Evolutionary conservation across 2,329 filamentous ascomycete genomes (phyloP).

Genomic region (Exophiala lecanii-corni): DNA sequence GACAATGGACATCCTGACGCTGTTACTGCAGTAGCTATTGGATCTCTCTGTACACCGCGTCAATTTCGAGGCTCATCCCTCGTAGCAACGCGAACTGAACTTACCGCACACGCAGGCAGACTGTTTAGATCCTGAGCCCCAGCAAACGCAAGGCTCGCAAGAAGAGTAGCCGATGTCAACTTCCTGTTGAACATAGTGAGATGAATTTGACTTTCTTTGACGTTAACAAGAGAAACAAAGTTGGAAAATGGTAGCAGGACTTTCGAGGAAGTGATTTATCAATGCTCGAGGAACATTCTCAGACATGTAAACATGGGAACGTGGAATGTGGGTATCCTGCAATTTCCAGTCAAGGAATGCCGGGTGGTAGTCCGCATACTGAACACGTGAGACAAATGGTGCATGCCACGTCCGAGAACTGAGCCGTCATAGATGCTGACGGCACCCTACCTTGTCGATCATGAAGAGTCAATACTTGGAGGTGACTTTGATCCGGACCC

Average conservation of each 20-base stretch:
- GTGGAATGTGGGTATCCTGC: too few relatives aligned
- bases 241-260: background rate
- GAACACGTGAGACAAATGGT: too few relatives aligned
- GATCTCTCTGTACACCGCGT: slow-evolving; percentile 17
- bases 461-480: too few relatives aligned
- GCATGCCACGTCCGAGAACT: too few relatives aligned
- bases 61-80: too few relatives aligned
- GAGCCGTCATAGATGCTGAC: too few relatives aligned
- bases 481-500: too few relatives aligned
- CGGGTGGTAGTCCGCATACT: too few relatives aligned
- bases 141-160: slow-evolving; percentile 9
- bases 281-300: background rate
- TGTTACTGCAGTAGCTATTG: slow-evolving; percentile 10
- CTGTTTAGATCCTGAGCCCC: slow-evolving; percentile 15
- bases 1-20: slow-evolving; percentile 12
- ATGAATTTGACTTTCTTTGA: too few relatives aligned
- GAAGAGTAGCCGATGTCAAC: slow-evolving; percentile 8
- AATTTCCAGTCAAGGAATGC: too few relatives aligned
- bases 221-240: background rate
- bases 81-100: too few relatives aligned
- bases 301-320: background rate
- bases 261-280: background rate
- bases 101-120: slow-evolving; percentile 20
- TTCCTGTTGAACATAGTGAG: slow-evolving; percentile 10
- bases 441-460: too few relatives aligned